Evolutionary conservation across 768 basidiomycete genomes (phyloP).

Genomic region (Mycena leptocephala): DNA sequence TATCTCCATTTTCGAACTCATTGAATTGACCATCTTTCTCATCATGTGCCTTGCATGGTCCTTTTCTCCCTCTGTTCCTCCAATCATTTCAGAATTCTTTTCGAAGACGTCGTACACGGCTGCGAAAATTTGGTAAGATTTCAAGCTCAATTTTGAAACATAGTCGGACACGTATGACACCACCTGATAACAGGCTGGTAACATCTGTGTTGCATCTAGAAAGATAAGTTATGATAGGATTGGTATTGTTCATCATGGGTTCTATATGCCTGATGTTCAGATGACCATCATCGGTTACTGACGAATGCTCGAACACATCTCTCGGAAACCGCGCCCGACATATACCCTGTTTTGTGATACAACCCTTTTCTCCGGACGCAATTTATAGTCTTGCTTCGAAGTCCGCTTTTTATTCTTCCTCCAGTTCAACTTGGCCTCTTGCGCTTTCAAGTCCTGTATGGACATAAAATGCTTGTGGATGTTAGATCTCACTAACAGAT

Average conservation of each 20-base stretch:
- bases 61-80: no score
- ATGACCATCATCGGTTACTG: constrained; percentile 34
- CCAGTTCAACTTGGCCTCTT: not conserved
- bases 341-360: constrained; percentile 8
- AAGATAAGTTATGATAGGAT: not conserved
- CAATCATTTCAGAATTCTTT: no score
- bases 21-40: no score
- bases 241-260: not conserved
- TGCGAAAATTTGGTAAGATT: no score
- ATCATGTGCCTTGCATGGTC: no score
- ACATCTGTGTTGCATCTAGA: not conserved
- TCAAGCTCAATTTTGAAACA: no score
- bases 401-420: not conserved
- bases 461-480: constrained; percentile 33
- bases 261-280: not conserved
- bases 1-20: no score
- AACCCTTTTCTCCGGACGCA: not conserved
- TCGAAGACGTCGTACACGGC: no score
- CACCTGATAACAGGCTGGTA: no score
- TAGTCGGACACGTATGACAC: no score
- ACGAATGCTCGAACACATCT: constrained; percentile 8
- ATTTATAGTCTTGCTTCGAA: not conserved
- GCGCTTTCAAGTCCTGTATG: not conserved
- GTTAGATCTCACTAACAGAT: constrained; percentile 37
- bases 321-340: constrained; percentile 45